Conservation (phyloP, 106 monocot species). For the Allium sativum region DNA sequence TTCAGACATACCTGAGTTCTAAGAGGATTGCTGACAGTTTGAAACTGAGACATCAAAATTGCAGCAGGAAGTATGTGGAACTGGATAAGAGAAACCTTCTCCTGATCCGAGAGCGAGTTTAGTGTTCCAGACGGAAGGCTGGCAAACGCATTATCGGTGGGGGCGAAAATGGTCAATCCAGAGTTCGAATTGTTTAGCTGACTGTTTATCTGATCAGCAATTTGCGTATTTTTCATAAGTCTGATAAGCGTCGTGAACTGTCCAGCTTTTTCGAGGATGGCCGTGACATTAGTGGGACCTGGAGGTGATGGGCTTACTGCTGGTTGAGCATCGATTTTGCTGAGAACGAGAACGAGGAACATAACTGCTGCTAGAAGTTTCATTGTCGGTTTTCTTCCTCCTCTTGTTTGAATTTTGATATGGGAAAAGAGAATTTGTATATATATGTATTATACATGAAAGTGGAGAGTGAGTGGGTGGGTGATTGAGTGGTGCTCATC, state of each 20-base stretch:
- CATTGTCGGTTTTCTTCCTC: constrained; percentile 5
- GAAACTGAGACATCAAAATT: constrained; percentile 37
- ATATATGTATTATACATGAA: too few relatives aligned
- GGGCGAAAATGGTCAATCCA: constrained; percentile 73
- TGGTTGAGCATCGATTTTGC: constrained; percentile 19
- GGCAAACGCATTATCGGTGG: constrained; percentile 75
- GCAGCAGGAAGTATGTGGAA: constrained; percentile 54
- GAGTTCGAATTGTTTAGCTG: constrained; percentile 60
- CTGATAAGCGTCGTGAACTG: constrained; percentile 56
- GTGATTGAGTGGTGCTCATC: too few relatives aligned
- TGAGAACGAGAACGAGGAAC: constrained; percentile 10
- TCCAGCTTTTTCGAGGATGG: constrained; percentile 65
- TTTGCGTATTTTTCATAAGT: constrained; percentile 55
- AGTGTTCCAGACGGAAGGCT: constrained; percentile 68
- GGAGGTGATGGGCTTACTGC: constrained; percentile 33
- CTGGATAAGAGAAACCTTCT: constrained; percentile 65
- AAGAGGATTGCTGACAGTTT: constrained; percentile 78
- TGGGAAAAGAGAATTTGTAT: background rate
- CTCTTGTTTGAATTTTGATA: background rate
- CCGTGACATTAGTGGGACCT: constrained; percentile 57
- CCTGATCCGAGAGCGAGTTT: constrained; percentile 75
- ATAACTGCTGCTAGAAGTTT: constrained; percentile 3
- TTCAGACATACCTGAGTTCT: constrained; percentile 18
- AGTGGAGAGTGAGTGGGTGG: too few relatives aligned
- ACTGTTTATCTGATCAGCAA: constrained; percentile 50